A percentile compares a stretch with the other conserved stretches of the same genome.
These are phyloP conservation scores for Rosa lucieae DNA, from an alignment of 306 rosid species.

Conservation along the genomic window DNA sequence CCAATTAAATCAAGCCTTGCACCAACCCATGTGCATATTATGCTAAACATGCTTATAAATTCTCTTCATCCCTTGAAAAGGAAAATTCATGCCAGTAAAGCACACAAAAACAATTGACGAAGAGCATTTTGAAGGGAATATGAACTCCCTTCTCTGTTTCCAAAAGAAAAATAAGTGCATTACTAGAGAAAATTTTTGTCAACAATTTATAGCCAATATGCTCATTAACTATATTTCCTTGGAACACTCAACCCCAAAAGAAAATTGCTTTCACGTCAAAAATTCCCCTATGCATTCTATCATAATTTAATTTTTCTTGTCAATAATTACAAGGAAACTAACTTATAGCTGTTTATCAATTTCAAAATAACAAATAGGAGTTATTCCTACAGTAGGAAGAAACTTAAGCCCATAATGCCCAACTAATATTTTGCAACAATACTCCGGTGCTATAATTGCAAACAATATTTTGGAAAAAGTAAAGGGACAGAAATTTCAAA, in stretches of 20 bases:
- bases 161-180: not conserved
- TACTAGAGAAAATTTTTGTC: not conserved
- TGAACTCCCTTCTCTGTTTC: not conserved
- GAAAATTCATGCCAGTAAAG: not conserved
- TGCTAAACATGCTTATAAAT: not conserved
- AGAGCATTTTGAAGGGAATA: not conserved
- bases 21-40: slow-evolving; percentile 4
- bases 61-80: not conserved
- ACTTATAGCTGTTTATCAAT: not conserved
- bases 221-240: not conserved
- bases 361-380: not conserved
- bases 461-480: not conserved
- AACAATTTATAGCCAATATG: not conserved
- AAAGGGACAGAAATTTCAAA: not conserved
- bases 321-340: not conserved
- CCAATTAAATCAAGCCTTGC: slow-evolving; percentile 14
- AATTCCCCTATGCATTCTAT: not conserved
- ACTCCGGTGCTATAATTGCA: not conserved
- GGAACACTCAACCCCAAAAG: slow-evolving; percentile 4
- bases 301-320: not conserved
- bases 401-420: not conserved
- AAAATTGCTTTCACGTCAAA: not conserved
- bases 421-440: not conserved
- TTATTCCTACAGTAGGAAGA: not conserved
- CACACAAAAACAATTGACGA: not conserved